Percentiles rank a stretch among this genome's conserved stretches.
phyloP scores from a whole-genome alignment of 345 rosid species.

The Citrus inodora region DNA sequence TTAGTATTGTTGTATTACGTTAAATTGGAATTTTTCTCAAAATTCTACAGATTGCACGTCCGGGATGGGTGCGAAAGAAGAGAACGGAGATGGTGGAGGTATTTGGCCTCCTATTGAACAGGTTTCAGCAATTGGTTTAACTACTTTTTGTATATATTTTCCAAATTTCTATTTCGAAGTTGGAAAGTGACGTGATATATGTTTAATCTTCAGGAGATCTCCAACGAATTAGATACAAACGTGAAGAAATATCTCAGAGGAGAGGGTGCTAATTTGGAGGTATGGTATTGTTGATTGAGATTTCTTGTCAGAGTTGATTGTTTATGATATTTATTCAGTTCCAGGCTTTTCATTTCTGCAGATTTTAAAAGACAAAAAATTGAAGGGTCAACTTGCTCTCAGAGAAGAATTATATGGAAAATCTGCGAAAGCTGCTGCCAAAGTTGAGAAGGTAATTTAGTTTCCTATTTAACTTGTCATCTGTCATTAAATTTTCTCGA shows the following conservation, averaged over 20 bases:
- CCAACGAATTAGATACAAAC: constrained; percentile 48
- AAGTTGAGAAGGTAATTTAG: constrained; percentile 67
- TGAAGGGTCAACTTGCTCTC: constrained; percentile 63
- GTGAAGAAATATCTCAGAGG: constrained; percentile 75
- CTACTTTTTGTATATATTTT: background rate
- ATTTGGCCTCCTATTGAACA: constrained; percentile 39
- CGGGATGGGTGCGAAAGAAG: constrained; percentile 37
- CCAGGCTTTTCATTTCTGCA: constrained; percentile 14
- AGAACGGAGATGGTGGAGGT: constrained; percentile 20
- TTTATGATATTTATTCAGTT: background rate
- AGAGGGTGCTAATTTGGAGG: constrained; percentile 68
- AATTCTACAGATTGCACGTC: background rate
- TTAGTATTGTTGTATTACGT: background rate
- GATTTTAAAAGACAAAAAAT: constrained; percentile 64
- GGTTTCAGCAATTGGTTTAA: constrained; percentile 21
- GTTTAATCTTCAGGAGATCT: constrained; percentile 41
- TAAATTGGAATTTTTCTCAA: background rate
- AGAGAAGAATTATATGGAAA: constrained; percentile 59
- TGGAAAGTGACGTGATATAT: background rate
- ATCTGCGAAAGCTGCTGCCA: constrained; percentile 79
- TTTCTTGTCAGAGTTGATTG: background rate
- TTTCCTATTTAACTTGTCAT: background rate
- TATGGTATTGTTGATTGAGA: constrained; percentile 15
- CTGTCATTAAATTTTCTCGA: background rate
- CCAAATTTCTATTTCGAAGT: background rate